These are phyloP conservation scores for Plasmodium coatneyi DNA, from an alignment of 169 alveolate genomes.

Conservation along the genomic window DNA sequence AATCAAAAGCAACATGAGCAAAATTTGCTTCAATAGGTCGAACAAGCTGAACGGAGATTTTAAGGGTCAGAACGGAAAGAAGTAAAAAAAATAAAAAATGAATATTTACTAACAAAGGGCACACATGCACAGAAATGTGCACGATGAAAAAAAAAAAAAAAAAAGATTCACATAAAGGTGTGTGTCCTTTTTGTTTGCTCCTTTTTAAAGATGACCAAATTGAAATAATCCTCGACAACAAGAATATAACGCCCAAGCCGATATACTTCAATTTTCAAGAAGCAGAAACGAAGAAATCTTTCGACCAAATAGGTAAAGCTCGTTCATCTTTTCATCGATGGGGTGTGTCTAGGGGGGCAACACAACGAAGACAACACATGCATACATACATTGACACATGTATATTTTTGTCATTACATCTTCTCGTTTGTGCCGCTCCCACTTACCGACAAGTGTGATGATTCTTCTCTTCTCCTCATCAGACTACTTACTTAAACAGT, in stretches of 20 bases:
- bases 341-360: conserved; percentile 10
- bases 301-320: conserved; percentile 72
- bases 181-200: background rate
- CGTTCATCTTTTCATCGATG: conserved; percentile 5
- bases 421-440: background rate
- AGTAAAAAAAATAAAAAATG: background rate
- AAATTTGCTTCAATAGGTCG: conserved; percentile 58
- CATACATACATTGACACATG: background rate
- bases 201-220: conserved; percentile 61
- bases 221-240: conserved; percentile 67
- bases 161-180: background rate
- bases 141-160: background rate
- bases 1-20: conserved; percentile 61
- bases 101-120: background rate
- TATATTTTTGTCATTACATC: background rate
- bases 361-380: conserved; percentile 3
- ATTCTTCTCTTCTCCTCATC: conserved; percentile 24
- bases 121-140: background rate
- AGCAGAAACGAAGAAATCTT: conserved; percentile 63
- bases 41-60: conserved; percentile 58
- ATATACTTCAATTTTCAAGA: conserved; percentile 71
- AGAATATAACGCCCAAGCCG: conserved; percentile 72
- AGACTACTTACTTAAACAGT: conserved; percentile 60
- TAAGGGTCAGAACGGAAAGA: conserved; percentile 55
- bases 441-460: background rate